Evolutionary conservation across 257 asterid species (phyloP), one percentile per base, ranked within the genome.

Genomic region (Osmanthus fragrans): DNA sequence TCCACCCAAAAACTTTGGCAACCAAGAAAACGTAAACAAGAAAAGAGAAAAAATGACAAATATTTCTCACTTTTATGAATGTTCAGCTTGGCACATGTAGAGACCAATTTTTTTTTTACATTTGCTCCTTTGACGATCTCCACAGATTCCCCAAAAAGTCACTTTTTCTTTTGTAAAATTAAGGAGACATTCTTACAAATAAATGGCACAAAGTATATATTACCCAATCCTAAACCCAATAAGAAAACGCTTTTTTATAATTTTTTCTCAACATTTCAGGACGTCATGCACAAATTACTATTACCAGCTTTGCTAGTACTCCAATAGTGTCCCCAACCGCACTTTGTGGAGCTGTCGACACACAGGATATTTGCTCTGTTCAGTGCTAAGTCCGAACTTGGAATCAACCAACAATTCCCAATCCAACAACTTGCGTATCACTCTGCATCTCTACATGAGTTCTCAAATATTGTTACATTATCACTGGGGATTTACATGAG

Each of bases 341-440:
- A 85, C 90, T 90, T 85, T 3, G 87, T 80, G 87, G 86, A 83
- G 72, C 78, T 72, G 71, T 84, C 42, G 76, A 78, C 51, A 81
- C 77, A 73, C 85, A 81, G 87, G 87, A 78, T 76, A 80, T 65
- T 40, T 67, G 40, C 49, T 66, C 80, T 82, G 39, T 73, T 37
- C 74, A 25, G 75, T 45, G n/a, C 19, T 5, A 45, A 75, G 64
- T 67, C 86, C 96, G 91, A 96, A 88, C 89, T 90, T 91, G 84
- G 93, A 92, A 89, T 84, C 94, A 85, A 92, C 92, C 93, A 83
- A 84, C 96, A 82, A 88, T 83, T 81, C 82, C 90, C 87, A 76
- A 82, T 83, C 88, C 91, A 83, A 74, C 73, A 49, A 77, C 81
- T 65, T 65, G 42, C 47, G 72, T 74, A 67, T 58, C 66, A 39